Conservation (phyloP, 805 yeast genomes). For the Priceomyces haplophilus region DNA sequence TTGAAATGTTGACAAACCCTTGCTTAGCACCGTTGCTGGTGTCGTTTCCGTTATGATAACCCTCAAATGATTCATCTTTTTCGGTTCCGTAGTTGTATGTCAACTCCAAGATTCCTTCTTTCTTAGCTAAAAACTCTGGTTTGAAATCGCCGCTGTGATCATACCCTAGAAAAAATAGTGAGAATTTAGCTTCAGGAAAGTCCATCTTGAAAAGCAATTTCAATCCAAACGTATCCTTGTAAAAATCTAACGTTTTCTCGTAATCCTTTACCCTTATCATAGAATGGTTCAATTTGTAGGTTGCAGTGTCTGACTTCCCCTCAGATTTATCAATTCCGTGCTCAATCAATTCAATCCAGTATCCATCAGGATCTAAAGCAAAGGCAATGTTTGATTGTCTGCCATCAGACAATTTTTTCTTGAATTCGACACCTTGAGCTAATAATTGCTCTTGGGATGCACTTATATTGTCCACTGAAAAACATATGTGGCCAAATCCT, state of each 20-base stretch:
- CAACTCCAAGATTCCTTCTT: slow-evolving; percentile 78
- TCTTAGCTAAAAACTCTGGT: slow-evolving; percentile 35
- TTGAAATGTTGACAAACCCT: slow-evolving; percentile 86
- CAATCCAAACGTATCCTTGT: slow-evolving; percentile 79
- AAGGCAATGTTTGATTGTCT: slow-evolving; percentile 92
- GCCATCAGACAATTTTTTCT: slow-evolving; percentile 85
- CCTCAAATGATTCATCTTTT: slow-evolving; percentile 60
- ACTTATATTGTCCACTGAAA: slow-evolving; percentile 78
- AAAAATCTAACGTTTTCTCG: slow-evolving; percentile 68
- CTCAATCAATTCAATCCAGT: slow-evolving; percentile 90
- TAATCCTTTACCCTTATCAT: slow-evolving; percentile 95
- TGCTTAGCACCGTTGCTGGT: slow-evolving; percentile 54
- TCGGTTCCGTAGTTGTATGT: slow-evolving; percentile 98
- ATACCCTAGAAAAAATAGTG: slow-evolving; percentile 83
- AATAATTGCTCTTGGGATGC: slow-evolving; percentile 58
- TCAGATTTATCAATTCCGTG: slow-evolving; percentile 45
- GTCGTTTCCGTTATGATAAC: slow-evolving; percentile 78
- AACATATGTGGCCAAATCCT: slow-evolving; percentile 93
- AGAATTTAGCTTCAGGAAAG: slow-evolving; percentile 70
- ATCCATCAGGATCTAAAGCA: slow-evolving; percentile 92
- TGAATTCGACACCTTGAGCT: slow-evolving; percentile 63
- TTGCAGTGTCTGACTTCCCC: slow-evolving; percentile 33
- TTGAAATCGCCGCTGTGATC: slow-evolving; percentile 42
- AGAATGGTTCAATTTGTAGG: slow-evolving; percentile 72
- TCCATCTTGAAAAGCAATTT: slow-evolving; percentile 56